These are phyloP conservation scores for Colletotrichum sublineola DNA, from an alignment of 2,329 filamentous ascomycete species.

Conservation along the genomic window DNA sequence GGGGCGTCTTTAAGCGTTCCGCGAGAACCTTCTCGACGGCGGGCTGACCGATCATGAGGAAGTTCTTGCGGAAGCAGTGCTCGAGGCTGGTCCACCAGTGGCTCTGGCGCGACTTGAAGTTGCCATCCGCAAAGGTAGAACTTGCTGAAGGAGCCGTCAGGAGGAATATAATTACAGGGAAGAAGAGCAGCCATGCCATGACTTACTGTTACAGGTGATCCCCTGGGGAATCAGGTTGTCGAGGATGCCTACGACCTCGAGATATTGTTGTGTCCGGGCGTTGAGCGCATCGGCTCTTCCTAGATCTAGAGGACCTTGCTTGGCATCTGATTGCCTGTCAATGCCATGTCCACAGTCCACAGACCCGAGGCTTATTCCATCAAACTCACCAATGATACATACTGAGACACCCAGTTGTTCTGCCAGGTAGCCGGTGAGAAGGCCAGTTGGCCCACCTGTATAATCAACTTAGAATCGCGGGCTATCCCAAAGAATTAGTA, in stretches of 20 bases:
- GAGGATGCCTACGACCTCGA: conserved; percentile 59
- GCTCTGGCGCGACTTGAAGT: conserved; percentile 62
- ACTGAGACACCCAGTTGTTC: conserved; percentile 57
- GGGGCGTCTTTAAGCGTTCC: conserved; percentile 49
- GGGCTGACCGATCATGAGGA: conserved; percentile 64
- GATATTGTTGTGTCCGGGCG: conserved; percentile 62
- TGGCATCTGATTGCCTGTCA: conserved; percentile 51
- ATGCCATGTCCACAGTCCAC: neutral
- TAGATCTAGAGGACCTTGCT: conserved; percentile 54
- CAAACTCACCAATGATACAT: conserved; percentile 52
- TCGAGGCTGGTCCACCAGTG: conserved; percentile 62
- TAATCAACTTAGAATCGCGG: neutral
- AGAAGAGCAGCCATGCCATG: conserved; percentile 21
- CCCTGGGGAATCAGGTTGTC: conserved; percentile 57
- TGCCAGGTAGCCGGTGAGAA: conserved; percentile 59
- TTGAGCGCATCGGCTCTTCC: conserved; percentile 64
- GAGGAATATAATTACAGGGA: neutral
- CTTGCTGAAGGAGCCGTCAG: conserved; percentile 53
- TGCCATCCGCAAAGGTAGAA: conserved; percentile 60
- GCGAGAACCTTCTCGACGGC: conserved; percentile 58
- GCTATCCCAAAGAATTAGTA: no score
- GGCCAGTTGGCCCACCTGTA: conserved; percentile 60
- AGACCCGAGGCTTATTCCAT: neutral
- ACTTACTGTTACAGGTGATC: conserved; percentile 63
- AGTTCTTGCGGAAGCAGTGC: conserved; percentile 61